Evolutionary conservation across 768 basidiomycete species (phyloP).

Genomic region (Mycena chlorophos): DNA sequence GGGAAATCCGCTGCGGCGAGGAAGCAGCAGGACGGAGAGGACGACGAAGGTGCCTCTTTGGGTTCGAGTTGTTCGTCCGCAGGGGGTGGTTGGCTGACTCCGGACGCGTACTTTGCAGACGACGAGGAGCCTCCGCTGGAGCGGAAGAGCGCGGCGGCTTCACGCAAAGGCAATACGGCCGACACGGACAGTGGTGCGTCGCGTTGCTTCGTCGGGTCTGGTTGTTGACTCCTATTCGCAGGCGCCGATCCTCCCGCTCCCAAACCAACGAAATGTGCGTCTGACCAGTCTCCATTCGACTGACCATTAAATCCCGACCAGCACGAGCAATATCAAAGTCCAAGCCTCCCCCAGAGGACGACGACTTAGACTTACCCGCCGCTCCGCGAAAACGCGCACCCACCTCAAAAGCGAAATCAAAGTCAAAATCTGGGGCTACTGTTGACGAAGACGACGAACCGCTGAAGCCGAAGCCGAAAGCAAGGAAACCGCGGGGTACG

Average conservation of each 20-base stretch:
- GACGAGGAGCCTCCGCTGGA: background rate
- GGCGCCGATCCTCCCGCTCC: slow-evolving; percentile 8
- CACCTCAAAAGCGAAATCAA: slow-evolving; percentile 1
- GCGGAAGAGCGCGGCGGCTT: background rate
- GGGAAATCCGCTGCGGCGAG: background rate
- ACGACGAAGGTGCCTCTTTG: no score
- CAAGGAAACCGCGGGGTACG: background rate
- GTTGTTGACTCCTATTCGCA: background rate
- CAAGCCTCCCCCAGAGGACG: background rate
- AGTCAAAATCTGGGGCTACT: background rate
- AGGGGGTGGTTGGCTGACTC: no score
- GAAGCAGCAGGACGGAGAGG: background rate
- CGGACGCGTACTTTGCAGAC: no score
- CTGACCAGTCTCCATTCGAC: background rate
- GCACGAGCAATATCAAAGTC: background rate
- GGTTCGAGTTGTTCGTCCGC: no score
- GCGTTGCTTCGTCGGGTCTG: background rate
- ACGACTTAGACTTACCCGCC: background rate
- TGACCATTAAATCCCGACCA: background rate
- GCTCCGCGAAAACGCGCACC: slow-evolving; percentile 1
- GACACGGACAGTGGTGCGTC: slow-evolving; percentile 6
- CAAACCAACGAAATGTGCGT: slow-evolving; percentile 8
- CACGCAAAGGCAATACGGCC: slow-evolving; percentile 11
- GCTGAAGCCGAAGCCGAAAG: background rate
- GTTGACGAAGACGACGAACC: background rate